These are phyloP conservation scores for Tolypocladium ophioglossoides DNA, from an alignment of 2,329 filamentous ascomycete species.

Conservation along the genomic window DNA sequence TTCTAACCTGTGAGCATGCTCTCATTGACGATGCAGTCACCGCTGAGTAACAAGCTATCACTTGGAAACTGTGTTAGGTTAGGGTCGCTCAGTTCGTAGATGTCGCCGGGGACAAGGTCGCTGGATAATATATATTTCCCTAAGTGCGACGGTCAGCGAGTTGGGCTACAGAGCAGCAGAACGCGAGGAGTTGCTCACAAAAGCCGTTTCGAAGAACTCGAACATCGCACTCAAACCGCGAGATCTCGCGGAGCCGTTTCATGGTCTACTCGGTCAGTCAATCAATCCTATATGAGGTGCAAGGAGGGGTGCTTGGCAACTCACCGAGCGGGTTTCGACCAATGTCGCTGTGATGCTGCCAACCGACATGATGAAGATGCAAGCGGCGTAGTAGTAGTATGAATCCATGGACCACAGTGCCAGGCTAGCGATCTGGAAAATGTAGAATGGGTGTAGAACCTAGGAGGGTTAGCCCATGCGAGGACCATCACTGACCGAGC, in stretches of 20 bases:
- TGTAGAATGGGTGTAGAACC: conserved; percentile 95
- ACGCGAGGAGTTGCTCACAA: conserved; percentile 42
- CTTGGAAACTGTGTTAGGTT: conserved; percentile 80
- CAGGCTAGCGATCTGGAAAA: conserved; percentile 93
- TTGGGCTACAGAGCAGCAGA: background rate
- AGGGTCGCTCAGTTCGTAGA: conserved; percentile 95
- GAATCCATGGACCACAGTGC: conserved; percentile 90
- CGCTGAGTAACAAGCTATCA: conserved; percentile 81
- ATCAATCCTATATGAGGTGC: background rate
- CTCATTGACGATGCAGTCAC: conserved; percentile 97
- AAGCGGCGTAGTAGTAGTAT: conserved; percentile 95
- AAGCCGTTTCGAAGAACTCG: conserved; percentile 90
- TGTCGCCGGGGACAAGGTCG: conserved; percentile 87
- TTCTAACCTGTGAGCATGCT: conserved; percentile 77
- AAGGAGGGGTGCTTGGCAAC: conserved; percentile 15
- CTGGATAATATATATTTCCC: conserved; percentile 77
- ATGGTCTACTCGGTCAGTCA: conserved; percentile 52
- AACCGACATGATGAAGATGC: conserved; percentile 90
- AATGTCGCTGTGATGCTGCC: conserved; percentile 86
- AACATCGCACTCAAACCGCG: conserved; percentile 89
- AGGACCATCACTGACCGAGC: background rate
- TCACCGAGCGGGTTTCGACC: conserved; percentile 73
- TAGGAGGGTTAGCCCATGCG: conserved; percentile 18
- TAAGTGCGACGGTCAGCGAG: conserved; percentile 15
- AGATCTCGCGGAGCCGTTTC: conserved; percentile 81